These are phyloP conservation scores for Penicillium griseofulvum DNA, from an alignment of 2,329 filamentous ascomycete genomes.

Conservation along the genomic window DNA sequence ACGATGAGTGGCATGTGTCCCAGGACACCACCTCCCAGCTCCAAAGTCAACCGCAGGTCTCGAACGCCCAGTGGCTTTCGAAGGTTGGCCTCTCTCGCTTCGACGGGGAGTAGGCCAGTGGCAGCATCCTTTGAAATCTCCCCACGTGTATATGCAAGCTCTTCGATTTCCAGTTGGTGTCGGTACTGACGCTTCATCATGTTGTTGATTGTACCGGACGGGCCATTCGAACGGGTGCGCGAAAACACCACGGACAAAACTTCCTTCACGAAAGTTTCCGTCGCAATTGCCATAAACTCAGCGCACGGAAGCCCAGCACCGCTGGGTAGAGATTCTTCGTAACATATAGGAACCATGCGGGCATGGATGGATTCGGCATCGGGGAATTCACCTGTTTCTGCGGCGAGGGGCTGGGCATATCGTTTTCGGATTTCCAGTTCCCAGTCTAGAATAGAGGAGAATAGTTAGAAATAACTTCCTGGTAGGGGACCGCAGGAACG, in stretches of 20 bases:
- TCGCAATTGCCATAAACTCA: slow-evolving; percentile 60
- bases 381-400: slow-evolving; percentile 63
- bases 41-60: slow-evolving; percentile 72
- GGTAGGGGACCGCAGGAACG: background rate
- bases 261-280: slow-evolving; percentile 63
- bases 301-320: slow-evolving; percentile 55
- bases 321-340: slow-evolving; percentile 59
- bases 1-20: slow-evolving; percentile 74
- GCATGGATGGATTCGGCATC: slow-evolving; percentile 56
- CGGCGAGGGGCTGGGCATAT: slow-evolving; percentile 60
- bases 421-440: slow-evolving; percentile 65
- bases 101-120: slow-evolving; percentile 73
- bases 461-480: slow-evolving; percentile 16
- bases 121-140: slow-evolving; percentile 69
- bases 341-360: slow-evolving; percentile 64
- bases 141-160: slow-evolving; percentile 68
- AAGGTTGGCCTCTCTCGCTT: slow-evolving; percentile 72
- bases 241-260: slow-evolving; percentile 55
- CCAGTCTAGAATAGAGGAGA: slow-evolving; percentile 48
- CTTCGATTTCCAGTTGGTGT: slow-evolving; percentile 71
- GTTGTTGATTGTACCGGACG: slow-evolving; percentile 64
- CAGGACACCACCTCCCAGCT: slow-evolving; percentile 72
- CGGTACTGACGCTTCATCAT: slow-evolving; percentile 79
- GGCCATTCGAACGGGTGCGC: slow-evolving; percentile 56
- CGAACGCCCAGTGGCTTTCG: slow-evolving; percentile 71